Conservation (phyloP, 1,139 yeast species). For the Suhomyces terraborum region DNA sequence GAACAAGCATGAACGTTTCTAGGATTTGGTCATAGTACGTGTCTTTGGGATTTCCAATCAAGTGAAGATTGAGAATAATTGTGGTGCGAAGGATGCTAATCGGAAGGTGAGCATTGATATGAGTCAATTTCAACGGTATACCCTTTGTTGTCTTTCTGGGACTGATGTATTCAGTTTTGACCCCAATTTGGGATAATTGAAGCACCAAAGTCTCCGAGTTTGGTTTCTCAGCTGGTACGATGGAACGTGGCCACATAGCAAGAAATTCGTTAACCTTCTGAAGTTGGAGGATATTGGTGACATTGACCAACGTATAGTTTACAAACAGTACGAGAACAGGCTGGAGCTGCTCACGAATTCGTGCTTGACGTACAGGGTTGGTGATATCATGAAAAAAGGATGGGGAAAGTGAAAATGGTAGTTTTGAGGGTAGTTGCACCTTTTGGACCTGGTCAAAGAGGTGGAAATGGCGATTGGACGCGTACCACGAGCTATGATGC, state of each 20-base stretch:
- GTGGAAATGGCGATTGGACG: slow-evolving; percentile 12
- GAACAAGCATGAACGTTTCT: slow-evolving; percentile 14
- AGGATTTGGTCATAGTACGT: slow-evolving; percentile 8
- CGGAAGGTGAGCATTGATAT: slow-evolving; percentile 14
- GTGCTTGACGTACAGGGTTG: not conserved
- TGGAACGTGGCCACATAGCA: not conserved
- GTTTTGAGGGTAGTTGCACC: slow-evolving; percentile 1
- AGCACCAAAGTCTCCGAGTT: not conserved
- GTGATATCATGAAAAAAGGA: slow-evolving; percentile 7
- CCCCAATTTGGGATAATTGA: slow-evolving; percentile 8
- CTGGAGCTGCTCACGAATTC: not conserved
- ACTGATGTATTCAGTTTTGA: slow-evolving; percentile 3
- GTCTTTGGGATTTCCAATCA: not conserved
- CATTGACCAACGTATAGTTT: slow-evolving; percentile 5
- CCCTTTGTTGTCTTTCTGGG: slow-evolving; percentile 6
- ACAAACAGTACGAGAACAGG: slow-evolving; percentile 7
- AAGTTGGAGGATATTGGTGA: slow-evolving; percentile 10
- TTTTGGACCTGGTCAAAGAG: slow-evolving; percentile 8
- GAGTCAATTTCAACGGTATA: slow-evolving; percentile 17
- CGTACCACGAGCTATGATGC: slow-evolving; percentile 7
- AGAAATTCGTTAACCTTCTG: slow-evolving; percentile 7
- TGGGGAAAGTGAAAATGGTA: slow-evolving; percentile 6
- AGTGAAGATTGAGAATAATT: slow-evolving; percentile 11
- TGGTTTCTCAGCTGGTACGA: not conserved
- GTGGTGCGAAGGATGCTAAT: slow-evolving; percentile 13